Evolutionary conservation across 1,284 basidiomycete species (phyloP), one percentile per base, ranked within the genome.

Genomic region (Rhizoctonia solani): DNA sequence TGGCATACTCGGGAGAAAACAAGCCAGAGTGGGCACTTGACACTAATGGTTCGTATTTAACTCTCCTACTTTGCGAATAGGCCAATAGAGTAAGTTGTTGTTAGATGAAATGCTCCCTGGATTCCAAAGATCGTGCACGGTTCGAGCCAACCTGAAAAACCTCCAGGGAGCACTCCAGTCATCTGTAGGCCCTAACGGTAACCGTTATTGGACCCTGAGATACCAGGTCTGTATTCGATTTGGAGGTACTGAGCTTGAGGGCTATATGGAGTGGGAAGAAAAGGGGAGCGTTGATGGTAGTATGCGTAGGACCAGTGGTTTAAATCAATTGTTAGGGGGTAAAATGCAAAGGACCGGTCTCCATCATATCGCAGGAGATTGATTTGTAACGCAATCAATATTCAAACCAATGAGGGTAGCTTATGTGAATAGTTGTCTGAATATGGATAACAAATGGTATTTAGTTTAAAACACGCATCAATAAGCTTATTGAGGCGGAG

Each of bases 191-290:
- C 11, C 44, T 1, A 49, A 47, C 6, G 65, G 65, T 4, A 29
- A 37, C 14, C 47, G 39, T 42, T 69, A 63, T n/a, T 69, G 68
- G 68, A 21, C 30, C 4, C 23, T 69, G 21, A 27, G 25, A 0
- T 69, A 67, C 37, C 23, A 50, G 4, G 56, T 69, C 23, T 56
- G 55, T n/a, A 61, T 69, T 8, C 53, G 47, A 2, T 69, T 69
- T 55, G 68, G 68, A 11, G 68, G 56, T 0, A 67, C 66, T n/a
- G 68, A 69, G 25, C 58, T 67, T 21, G 41, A 46, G 4, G 68
- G 65, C 4, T 69, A 54, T 61, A 16, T 69, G 14, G 66, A 67
- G 32, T 69, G 68, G 68, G 52, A 56, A 34, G 68, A 69, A 25
- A 9, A 23, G 59, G 59, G n/a, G n/a, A n/a, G n/a, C n/a, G n/a